Base-by-base conservation (phyloP, 257 asterid genomes). In the Rubia yunnanensis region DNA sequence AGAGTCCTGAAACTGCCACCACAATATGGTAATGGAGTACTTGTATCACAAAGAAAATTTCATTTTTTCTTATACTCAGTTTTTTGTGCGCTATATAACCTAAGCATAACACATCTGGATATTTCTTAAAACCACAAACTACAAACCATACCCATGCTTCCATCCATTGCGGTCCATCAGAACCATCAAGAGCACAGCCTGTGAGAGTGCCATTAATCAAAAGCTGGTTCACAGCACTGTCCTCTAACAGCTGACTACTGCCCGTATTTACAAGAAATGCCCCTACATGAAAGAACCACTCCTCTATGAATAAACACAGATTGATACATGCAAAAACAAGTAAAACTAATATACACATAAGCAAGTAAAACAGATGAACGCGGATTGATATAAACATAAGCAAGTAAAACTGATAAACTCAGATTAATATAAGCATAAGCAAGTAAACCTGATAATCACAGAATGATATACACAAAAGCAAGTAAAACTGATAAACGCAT, bases 131-230 rank as follows among this genome's bases (percentile, higher is more conserved):
- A 86, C 88, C 95, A 74, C 85, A 81, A 62, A 74, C 80, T 84
- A 85, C 70, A 72, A 85, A 86, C n/a, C 96, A 86, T 94, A 94
- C 99, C 99, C 99, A 94, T 77, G 99, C 99, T 85, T 94, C 99
- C 99, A 94, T 94, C 99, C 99, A 94, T 75, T 94, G 99, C 57
- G 99, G 99, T 76, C 99, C 99, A 82, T 94, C 99, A 74, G 98
- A 96, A 69, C 99, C 99, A 80, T 94, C 99, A 69, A 94, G 81
- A 69, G 99, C 99, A 77, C 98, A 90, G 54, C 98, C 99, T 31
- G 98, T 96, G 56, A 94, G 85, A 22, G 89, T 85, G 67, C 96
- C 99, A 70, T 94, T 98, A 52, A 94, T 94, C 82, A 94, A 68
- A 68, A 94, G 96, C 80, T 94, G 99, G 74, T 94, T 94, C 79